phyloP scores from a whole-genome alignment of 192 early-diverging fungal species.

The Gonapodya prolifera region DNA sequence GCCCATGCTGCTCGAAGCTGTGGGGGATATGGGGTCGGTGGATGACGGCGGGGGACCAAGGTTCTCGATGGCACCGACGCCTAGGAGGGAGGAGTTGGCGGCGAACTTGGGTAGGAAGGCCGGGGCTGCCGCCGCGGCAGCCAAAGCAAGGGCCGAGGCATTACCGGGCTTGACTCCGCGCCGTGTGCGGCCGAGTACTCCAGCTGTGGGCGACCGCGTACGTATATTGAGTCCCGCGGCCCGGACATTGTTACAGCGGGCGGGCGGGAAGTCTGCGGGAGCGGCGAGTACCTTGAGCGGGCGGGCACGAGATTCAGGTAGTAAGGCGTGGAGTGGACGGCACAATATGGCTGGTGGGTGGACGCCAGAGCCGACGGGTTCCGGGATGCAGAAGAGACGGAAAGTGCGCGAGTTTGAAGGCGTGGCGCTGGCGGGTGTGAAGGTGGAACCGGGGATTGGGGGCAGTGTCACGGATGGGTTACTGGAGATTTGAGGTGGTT shows the following conservation, averaged over 20 bases:
- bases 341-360: no score
- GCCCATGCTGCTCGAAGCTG: conserved; percentile 49
- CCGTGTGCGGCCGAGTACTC: not conserved
- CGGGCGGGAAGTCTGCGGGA: not conserved
- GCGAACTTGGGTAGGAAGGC: conserved; percentile 35
- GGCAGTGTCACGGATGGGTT: not conserved
- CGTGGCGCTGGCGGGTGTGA: not conserved
- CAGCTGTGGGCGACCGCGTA: not conserved
- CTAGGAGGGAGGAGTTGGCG: conserved; percentile 48
- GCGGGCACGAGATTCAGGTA: not conserved
- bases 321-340: not conserved
- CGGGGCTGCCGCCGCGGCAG: conserved; percentile 23
- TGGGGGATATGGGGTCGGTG: conserved; percentile 9
- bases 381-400: not conserved
- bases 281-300: not conserved
- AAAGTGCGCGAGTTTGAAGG: not conserved
- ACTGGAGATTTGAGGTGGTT: not conserved
- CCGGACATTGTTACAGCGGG: not conserved
- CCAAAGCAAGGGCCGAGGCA: conserved; percentile 13
- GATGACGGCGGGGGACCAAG: conserved; percentile 15
- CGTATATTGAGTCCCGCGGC: not conserved
- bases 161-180: not conserved
- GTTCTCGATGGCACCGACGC: conserved; percentile 48
- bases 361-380: no score
- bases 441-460: not conserved